phyloP scores from a whole-genome alignment of 208 protist genomes.

The Trypanosoma caninum region DNA sequence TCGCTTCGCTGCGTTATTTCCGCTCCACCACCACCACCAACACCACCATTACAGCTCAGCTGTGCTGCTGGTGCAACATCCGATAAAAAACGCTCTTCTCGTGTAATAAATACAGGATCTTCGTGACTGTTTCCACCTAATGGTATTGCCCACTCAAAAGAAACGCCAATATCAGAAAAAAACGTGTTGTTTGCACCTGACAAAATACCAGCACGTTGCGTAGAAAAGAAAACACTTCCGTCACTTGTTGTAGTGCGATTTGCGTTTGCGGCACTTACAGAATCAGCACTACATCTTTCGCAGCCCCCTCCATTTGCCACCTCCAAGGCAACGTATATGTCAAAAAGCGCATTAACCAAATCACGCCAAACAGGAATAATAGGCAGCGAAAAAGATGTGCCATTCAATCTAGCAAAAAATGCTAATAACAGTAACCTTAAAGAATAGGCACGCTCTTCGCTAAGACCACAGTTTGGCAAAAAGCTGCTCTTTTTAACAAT shows the following conservation, averaged over 20 bases:
- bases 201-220: no score
- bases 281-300: background rate
- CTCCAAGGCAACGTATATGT: slow-evolving; percentile 16
- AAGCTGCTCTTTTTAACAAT: background rate
- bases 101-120: background rate
- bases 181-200: no score
- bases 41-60: background rate
- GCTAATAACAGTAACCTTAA: slow-evolving; percentile 1
- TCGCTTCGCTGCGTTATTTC: background rate
- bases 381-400: background rate
- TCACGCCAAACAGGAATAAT: slow-evolving; percentile 17
- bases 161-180: slow-evolving; percentile 2
- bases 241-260: background rate
- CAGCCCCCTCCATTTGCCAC: background rate
- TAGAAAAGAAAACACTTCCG: no score
- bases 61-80: background rate
- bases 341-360: slow-evolving; percentile 23
- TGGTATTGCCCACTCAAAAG: slow-evolving; percentile 8
- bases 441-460: slow-evolving; percentile 6
- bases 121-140: background rate
- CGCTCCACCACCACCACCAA: background rate
- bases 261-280: background rate
- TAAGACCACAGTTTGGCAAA: background rate
- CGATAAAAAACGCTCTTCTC: background rate
- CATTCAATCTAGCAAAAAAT: slow-evolving; percentile 17